Evolutionary conservation across 495 filamentous ascomycete genomes (phyloP), one percentile per base, ranked within the genome.

Genomic region (Talaromyces thailandensis): DNA sequence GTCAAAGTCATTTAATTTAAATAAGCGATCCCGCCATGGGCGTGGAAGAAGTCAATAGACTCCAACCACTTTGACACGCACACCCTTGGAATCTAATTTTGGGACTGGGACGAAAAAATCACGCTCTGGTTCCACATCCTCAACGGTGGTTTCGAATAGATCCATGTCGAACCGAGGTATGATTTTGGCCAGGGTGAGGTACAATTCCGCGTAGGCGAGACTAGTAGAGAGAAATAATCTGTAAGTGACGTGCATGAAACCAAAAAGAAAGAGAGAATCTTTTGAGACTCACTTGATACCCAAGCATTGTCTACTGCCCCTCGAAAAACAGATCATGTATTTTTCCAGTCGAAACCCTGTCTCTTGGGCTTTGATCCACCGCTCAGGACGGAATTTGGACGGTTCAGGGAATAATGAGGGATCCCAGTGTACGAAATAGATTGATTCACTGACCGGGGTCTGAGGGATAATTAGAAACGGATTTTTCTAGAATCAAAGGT

Each of bases 381-480:
- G 70, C 9, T 76, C 71, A 0, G 79, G 80, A 11, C 69, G 60
- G 68, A 78, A 82, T 9, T 65, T 60, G 1, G 73, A 29, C 1
- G 77, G 71, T 16, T 76, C 56, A 0, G 77, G 76, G 62, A 79
- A 83, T 32, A 81, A 53, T 9, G 58, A 58, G 40, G 75, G 67
- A 59, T 79, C 69, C 60, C 67, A 70, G 63, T 79, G 77, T 28
- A 77, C 64, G 37, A 74, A 69, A 45, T 71, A 73, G 3, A 66
- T 63, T 11, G 72, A 70, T 67, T 76, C 75, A 60, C 75, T 73
- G 23, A 81, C 67, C 3, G 75, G 70, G n/a, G 74, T 78, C 28
- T 69, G 70, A 14, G 6, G 11, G 32, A 14, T 37, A 2, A 7
- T 37, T 37, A 37, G 11, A 37, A 0, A 12, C 12, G 32, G 0